Percentiles rank a stretch among this genome's conserved stretches.
Conservation (phyloP, 2,329 filamentous ascomycete genomes). For the Tolypocladium tundrense region DNA sequence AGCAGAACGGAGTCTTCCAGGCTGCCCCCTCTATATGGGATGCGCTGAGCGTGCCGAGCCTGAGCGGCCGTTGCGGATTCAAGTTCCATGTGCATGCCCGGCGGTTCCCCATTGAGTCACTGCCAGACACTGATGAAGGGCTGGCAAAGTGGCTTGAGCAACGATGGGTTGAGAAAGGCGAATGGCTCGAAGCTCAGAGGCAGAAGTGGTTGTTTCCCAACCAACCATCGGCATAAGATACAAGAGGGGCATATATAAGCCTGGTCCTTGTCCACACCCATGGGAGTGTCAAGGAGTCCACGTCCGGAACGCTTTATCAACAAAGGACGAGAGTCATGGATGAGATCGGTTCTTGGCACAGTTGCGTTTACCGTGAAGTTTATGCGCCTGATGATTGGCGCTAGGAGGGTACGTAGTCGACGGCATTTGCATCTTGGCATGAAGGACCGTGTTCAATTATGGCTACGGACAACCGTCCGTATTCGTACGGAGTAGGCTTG, state of each 20-base stretch:
- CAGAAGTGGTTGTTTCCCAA: constrained; percentile 7
- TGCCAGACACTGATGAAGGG: constrained; percentile 36
- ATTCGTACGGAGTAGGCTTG: no score
- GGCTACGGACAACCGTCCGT: no score
- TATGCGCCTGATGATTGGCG: neutral
- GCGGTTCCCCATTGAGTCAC: constrained; percentile 35
- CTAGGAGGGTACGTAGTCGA: neutral
- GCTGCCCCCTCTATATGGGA: constrained; percentile 42
- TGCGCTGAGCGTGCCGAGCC: constrained; percentile 29
- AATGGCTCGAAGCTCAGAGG: constrained; percentile 31
- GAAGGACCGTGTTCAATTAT: neutral
- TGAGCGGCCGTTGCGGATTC: constrained; percentile 30
- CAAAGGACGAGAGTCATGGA: neutral
- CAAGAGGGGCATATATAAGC: neutral
- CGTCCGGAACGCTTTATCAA: neutral
- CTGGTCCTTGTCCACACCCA: neutral
- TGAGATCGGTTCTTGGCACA: neutral
- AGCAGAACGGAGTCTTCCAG: constrained; percentile 30
- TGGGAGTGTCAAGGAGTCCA: neutral
- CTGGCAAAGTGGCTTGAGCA: constrained; percentile 42
- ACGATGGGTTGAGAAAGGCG: constrained; percentile 42
- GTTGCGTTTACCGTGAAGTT: neutral
- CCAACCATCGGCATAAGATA: neutral
- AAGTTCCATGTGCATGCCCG: constrained; percentile 40
- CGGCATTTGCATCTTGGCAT: neutral